phyloP scores from a whole-genome alignment of 2,329 filamentous ascomycete genomes.

The Fusarium heterosporum region DNA sequence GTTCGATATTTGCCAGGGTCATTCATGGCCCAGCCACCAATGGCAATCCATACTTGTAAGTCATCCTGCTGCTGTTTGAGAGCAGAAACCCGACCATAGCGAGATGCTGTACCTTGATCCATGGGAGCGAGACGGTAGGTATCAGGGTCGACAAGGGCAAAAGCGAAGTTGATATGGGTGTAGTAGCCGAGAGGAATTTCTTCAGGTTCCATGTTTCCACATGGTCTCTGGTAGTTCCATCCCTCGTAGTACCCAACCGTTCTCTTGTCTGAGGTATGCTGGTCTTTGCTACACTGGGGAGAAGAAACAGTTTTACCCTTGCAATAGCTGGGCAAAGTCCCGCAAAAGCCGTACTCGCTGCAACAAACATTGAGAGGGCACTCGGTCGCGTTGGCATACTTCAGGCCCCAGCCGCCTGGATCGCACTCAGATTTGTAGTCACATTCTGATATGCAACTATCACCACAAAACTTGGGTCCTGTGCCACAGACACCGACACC shows the following conservation, averaged over 20 bases:
- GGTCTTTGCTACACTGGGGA: background rate
- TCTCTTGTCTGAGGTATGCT: slow-evolving; percentile 9
- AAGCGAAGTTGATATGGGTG: slow-evolving; percentile 53
- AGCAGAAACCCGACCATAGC: rapidly evolving
- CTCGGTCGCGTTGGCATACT: slow-evolving; percentile 27
- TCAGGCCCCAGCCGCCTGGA: slow-evolving; percentile 46
- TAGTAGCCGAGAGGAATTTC: slow-evolving; percentile 41
- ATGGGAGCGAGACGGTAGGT: slow-evolving; percentile 41
- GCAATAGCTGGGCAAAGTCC: slow-evolving; percentile 19
- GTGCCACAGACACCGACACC: background rate
- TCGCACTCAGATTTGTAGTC: slow-evolving; percentile 47
- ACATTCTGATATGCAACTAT: slow-evolving; percentile 42
- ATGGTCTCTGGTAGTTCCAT: slow-evolving; percentile 37
- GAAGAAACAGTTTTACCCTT: background rate
- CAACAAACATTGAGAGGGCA: slow-evolving; percentile 56
- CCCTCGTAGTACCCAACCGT: slow-evolving; percentile 50
- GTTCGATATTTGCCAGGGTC: slow-evolving; percentile 1
- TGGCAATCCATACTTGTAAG: slow-evolving; percentile 48
- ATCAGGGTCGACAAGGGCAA: slow-evolving; percentile 48
- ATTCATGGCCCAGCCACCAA: slow-evolving; percentile 9
- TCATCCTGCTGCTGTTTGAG: slow-evolving; percentile 45
- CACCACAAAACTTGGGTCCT: background rate
- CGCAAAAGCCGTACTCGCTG: slow-evolving; percentile 51
- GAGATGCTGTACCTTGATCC: slow-evolving; percentile 6
- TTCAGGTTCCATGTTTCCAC: slow-evolving; percentile 44